Percentiles rank a stretch among this genome's conserved stretches.
Conservation (phyloP, 495 filamentous ascomycete genomes). For the Aspergillus haitiensis region DNA sequence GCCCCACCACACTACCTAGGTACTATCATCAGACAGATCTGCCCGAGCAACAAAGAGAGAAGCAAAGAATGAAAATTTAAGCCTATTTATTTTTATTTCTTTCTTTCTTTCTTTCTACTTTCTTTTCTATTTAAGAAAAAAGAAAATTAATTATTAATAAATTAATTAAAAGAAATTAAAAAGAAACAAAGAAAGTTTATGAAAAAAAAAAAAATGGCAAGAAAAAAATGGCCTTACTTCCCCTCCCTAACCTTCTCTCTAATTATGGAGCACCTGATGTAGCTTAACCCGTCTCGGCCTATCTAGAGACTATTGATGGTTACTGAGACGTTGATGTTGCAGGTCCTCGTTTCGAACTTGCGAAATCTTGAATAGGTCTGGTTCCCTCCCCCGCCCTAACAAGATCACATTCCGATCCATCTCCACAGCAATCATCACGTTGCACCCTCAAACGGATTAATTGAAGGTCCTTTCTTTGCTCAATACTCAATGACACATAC, state of each 20-base stretch:
- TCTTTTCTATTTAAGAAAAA: not conserved
- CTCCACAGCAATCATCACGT: slow-evolving; percentile 20
- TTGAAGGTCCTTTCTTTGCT: slow-evolving; percentile 20
- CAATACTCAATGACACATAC: slow-evolving; percentile 23
- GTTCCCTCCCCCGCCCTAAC: not conserved
- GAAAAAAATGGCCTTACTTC: not conserved
- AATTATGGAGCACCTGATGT: not conserved
- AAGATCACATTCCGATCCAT: slow-evolving; percentile 22
- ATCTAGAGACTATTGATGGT: not conserved
- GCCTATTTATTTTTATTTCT: not conserved
- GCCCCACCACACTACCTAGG: not conserved
- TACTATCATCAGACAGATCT: slow-evolving; percentile 14
- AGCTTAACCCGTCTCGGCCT: slow-evolving; percentile 9
- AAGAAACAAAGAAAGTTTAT: slow-evolving; percentile 2
- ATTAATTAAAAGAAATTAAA: not conserved
- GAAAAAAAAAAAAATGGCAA: no score
- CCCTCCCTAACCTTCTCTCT: not conserved
- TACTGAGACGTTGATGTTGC: slow-evolving; percentile 25
- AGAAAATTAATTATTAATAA: not conserved
- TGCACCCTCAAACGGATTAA: slow-evolving; percentile 5
- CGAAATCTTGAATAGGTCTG: slow-evolving; percentile 15
- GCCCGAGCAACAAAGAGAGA: slow-evolving; percentile 20
- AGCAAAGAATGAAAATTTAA: slow-evolving; percentile 18
- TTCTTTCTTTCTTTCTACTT: no score
- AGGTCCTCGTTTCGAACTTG: slow-evolving; percentile 9